Base-by-base conservation (phyloP, 257 asterid species). In the Pogostemon cablin region DNA sequence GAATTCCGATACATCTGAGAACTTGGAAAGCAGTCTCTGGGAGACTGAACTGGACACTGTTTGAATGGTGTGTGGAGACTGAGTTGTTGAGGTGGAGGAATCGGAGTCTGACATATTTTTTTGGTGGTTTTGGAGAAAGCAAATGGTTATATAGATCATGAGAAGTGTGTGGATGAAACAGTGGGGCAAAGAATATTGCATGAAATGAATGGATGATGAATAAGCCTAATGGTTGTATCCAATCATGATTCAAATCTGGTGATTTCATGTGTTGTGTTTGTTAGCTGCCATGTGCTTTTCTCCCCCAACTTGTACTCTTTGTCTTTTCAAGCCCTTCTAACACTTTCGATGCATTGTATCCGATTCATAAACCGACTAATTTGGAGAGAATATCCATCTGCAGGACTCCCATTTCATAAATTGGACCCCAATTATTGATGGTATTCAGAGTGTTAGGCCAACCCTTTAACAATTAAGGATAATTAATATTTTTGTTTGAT, bases 1-100 rank as follows among this genome's bases (percentile, higher is more conserved):
- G 71, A 92, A 85, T 38, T 89, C 95, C 2, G 96, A 82, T 32
- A 82, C 87, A 72, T 92, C 96, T 40, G 50, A 82, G 73, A 85
- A 89, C 38, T 92, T 90, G 4, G 72, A 55, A 0, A 92, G 96
- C 25, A 92, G 56, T 9, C 82, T 78, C 15, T 84, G 84, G 3
- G 98, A 90, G 2, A 92, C 88, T 6, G 95, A 88, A 20, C 79
- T 84, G 5, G 96, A 85, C 5, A 92, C 98, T 68, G 88, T 4
- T 61, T 91, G 97, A 72, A 82, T 86, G 75, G 83, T 84, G 49
- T 66, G 68, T 0, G 85, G 87, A 69, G 2, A 9, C 20, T 37
- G 73, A 12, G 76, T 38, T 3, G 55, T 8, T 7, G 78, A 32
- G 35, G 90, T 66, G 71, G 89, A 77, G 80, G 61, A 74, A 69